These are phyloP conservation scores for Pseudogymnoascus sp. DNA, from an alignment of 2,329 filamentous ascomycete genomes.

Conservation along the genomic window DNA sequence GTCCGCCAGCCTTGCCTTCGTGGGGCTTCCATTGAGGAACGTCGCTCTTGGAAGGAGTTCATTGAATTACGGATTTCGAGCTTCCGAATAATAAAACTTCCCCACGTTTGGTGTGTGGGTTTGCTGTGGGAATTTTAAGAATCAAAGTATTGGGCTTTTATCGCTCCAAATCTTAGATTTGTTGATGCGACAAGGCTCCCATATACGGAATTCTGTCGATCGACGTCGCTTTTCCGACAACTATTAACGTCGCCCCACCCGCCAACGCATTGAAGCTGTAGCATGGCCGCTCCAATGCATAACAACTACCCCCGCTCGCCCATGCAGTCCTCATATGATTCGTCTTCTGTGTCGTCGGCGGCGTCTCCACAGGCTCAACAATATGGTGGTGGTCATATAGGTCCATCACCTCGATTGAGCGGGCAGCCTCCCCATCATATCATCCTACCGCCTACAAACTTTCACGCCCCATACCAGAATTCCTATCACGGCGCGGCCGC, in stretches of 20 bases:
- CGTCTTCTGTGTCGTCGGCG: constrained; percentile 53
- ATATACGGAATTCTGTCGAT: not conserved
- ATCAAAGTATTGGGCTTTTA: not conserved
- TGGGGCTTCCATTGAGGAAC: not conserved
- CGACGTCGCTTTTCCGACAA: not conserved
- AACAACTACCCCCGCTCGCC: constrained; percentile 52
- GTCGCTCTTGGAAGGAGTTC: not conserved
- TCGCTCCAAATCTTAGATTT: not conserved
- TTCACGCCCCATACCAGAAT: constrained; percentile 28
- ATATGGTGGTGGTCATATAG: constrained; percentile 46
- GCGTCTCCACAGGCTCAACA: constrained; percentile 48
- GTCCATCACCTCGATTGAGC: constrained; percentile 42
- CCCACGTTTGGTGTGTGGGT: not conserved
- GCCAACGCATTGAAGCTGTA: constrained; percentile 16
- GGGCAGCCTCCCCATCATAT: constrained; percentile 44
- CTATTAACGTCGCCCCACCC: not conserved
- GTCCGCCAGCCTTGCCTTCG: not conserved
- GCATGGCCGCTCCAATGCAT: constrained; percentile 49
- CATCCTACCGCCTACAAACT: constrained; percentile 42
- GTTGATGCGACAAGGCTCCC: not conserved
- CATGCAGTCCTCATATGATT: constrained; percentile 55
- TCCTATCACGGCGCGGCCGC: constrained; percentile 24
- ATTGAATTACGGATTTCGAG: not conserved
- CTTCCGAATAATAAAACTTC: not conserved
- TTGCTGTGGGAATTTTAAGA: not conserved